Evolutionary conservation across 495 filamentous ascomycete genomes (phyloP).

Genomic region (Talaromyces nanjingensis): DNA sequence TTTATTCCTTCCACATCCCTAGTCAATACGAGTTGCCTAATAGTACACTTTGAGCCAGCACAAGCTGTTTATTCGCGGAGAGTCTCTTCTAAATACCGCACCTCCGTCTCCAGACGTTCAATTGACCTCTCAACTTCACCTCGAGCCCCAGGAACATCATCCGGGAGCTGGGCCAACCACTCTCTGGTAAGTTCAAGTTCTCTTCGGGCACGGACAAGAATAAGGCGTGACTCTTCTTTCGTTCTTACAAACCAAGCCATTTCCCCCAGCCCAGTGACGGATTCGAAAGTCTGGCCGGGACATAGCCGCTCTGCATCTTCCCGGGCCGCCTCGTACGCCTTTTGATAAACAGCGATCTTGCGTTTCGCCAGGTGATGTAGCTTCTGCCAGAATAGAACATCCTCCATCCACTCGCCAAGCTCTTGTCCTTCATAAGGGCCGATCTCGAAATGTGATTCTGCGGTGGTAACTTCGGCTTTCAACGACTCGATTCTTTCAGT

Average conservation of each 20-base stretch:
- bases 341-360: not conserved
- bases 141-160: not conserved
- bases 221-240: not conserved
- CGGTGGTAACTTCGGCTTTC: not conserved
- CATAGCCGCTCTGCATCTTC: not conserved
- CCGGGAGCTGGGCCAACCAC: not conserved
- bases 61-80: not conserved
- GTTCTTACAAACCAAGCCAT: not conserved
- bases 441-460: not conserved
- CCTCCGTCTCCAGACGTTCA: not conserved
- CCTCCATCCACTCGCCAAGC: not conserved
- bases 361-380: not conserved
- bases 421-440: not conserved
- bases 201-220: not conserved
- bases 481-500: not conserved
- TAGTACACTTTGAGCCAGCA: not conserved
- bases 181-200: not conserved
- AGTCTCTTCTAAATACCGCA: not conserved
- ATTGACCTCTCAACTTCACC: not conserved
- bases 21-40: not conserved
- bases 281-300: not conserved
- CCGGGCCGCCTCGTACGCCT: not conserved
- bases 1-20: not conserved
- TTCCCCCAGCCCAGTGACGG: not conserved
- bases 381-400: not conserved